Conservation (phyloP, 2,329 filamentous ascomycete species). For the Colletotrichum horii region DNA sequence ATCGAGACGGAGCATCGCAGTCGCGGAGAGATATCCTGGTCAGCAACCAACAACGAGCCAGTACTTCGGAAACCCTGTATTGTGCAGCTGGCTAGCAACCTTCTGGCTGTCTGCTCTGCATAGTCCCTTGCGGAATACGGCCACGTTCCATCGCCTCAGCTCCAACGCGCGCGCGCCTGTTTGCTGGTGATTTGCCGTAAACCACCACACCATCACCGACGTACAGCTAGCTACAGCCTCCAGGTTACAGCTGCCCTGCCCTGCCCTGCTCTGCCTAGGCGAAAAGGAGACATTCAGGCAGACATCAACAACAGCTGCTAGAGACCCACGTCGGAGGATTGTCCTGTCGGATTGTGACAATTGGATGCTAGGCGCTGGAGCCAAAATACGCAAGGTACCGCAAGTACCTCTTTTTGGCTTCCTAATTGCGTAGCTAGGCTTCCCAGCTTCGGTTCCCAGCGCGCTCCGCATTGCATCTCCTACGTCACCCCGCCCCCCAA, state of each 20-base stretch:
- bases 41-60: neutral
- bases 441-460: neutral
- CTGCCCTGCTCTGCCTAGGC: neutral
- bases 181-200: neutral
- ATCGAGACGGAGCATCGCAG: neutral
- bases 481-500: conserved; percentile 20
- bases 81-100: neutral
- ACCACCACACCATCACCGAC: neutral
- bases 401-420: conserved; percentile 3
- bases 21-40: neutral
- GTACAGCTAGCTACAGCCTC: neutral
- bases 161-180: conserved; percentile 1
- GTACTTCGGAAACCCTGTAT: neutral
- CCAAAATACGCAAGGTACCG: conserved; percentile 4
- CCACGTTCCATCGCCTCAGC: neutral
- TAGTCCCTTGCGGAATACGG: neutral
- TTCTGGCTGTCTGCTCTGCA: neutral
- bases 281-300: neutral
- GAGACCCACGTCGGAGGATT: neutral
- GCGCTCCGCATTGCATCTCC: conserved; percentile 14
- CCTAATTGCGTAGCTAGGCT: neutral
- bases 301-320: neutral
- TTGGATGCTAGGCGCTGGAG: conserved; percentile 9
- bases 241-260: neutral
- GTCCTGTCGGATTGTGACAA: neutral